Evolutionary conservation across 2,329 filamentous ascomycete species (phyloP).

Genomic region (Aspergillus brasiliensis): DNA sequence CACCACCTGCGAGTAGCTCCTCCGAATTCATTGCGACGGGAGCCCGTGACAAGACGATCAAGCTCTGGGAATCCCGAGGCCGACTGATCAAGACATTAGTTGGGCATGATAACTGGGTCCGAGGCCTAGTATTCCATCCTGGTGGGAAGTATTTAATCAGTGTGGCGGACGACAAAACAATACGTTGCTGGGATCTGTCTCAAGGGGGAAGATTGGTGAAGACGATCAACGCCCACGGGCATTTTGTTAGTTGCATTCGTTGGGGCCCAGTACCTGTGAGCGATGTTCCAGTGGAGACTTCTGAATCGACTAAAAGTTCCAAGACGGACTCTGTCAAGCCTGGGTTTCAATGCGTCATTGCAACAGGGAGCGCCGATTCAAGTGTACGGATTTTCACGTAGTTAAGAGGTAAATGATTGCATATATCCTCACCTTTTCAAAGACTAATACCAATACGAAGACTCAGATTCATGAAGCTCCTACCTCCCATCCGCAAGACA

Average conservation of each 20-base stretch:
- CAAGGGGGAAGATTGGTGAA: conserved; percentile 92
- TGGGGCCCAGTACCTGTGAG: conserved; percentile 69
- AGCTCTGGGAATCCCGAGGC: conserved; percentile 83
- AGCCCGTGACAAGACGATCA: conserved; percentile 86
- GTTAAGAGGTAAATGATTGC: not conserved
- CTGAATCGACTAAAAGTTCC: not conserved
- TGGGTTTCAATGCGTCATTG: not conserved
- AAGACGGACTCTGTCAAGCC: not conserved
- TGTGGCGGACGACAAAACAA: conserved; percentile 84
- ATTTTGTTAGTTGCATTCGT: conserved; percentile 82
- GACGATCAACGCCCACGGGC: conserved; percentile 75
- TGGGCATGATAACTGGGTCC: conserved; percentile 94
- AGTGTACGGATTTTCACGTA: not conserved
- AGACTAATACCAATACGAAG: not conserved
- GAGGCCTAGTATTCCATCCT: conserved; percentile 83
- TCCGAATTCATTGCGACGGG: conserved; percentile 91
- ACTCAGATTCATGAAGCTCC: not conserved
- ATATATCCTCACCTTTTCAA: not conserved
- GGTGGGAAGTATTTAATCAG: conserved; percentile 88
- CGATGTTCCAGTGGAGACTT: not conserved
- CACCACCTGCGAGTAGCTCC: conserved; percentile 70
- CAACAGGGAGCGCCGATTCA: not conserved
- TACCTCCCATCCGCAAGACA: not conserved
- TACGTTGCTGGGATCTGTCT: conserved; percentile 89
- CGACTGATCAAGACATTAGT: conserved; percentile 79